Percentiles rank a stretch among this genome's conserved stretches.
Conservation (phyloP, 352 stramenopile species). For the Pythium pyrilobum region DNA sequence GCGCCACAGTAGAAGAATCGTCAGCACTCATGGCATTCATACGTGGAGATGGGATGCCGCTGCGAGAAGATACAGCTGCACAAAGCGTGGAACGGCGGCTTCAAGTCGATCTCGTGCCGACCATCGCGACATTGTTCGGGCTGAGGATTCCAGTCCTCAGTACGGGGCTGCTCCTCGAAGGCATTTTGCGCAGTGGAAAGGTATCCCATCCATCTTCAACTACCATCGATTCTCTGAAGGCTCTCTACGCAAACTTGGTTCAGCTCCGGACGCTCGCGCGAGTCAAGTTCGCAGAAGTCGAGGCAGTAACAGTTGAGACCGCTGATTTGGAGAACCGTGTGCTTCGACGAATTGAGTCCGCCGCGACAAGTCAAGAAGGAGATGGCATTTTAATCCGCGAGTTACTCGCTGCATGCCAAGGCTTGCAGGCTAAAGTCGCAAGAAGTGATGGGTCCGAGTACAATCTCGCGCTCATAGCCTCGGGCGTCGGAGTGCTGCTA, state of each 20-base stretch:
- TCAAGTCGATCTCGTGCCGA: conserved; percentile 80
- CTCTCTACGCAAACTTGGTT: conserved; percentile 51
- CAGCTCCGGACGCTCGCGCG: conserved; percentile 47
- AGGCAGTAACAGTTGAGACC: conserved; percentile 24
- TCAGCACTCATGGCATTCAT: conserved; percentile 81
- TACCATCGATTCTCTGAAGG: not conserved
- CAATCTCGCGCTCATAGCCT: conserved; percentile 30
- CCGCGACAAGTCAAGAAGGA: not conserved
- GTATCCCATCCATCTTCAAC: no score
- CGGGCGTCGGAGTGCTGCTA: conserved; percentile 35
- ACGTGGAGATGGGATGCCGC: conserved; percentile 30
- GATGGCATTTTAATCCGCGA: conserved; percentile 1
- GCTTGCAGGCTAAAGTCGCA: conserved; percentile 43
- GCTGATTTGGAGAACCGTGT: conserved; percentile 6
- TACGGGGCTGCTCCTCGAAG: conserved; percentile 57
- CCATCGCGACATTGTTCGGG: conserved; percentile 66
- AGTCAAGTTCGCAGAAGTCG: conserved; percentile 39
- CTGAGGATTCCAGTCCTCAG: conserved; percentile 61
- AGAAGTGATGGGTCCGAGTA: conserved; percentile 80
- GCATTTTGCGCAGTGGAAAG: conserved; percentile 21
- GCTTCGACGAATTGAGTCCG: not conserved
- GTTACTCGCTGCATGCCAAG: conserved; percentile 26
- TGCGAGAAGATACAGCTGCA: not conserved
- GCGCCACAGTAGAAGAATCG: conserved; percentile 77
- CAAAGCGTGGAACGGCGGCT: conserved; percentile 5